These are phyloP conservation scores for Millerozyma acaciae DNA, from an alignment of 805 yeast species.

Conservation along the genomic window DNA sequence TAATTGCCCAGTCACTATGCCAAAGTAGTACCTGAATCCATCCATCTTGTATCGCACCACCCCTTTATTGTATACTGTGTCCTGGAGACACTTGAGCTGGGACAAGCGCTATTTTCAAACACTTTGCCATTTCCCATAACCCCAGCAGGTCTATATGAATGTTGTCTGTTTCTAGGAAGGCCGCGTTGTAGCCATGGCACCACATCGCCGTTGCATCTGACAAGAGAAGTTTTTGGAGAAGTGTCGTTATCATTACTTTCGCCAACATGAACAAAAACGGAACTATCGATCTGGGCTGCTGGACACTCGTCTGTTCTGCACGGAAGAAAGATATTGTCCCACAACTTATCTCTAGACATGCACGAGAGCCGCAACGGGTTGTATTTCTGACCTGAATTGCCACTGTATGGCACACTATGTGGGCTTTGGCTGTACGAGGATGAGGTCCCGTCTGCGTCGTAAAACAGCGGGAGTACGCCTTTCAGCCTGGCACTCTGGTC, in stretches of 20 bases:
- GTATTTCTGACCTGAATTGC: constrained; percentile 8
- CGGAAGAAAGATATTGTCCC: constrained; percentile 50
- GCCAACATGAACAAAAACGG: constrained; percentile 22
- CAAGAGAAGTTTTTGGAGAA: constrained; percentile 3
- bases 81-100: constrained; percentile 35
- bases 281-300: constrained; percentile 13
- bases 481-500: constrained; percentile 41
- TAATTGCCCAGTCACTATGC: too few species aligned
- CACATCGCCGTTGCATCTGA: constrained; percentile 5
- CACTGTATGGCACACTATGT: neutral
- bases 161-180: constrained; percentile 1
- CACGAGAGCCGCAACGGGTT: constrained; percentile 34
- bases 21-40: too few species aligned
- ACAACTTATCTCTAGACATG: constrained; percentile 46
- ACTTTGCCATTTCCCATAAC: constrained; percentile 15
- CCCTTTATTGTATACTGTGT: constrained; percentile 49
- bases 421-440: constrained; percentile 7
- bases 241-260: constrained; percentile 7
- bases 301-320: constrained; percentile 45
- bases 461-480: constrained; percentile 22
- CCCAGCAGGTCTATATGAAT: constrained; percentile 33
- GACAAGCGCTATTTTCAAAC: constrained; percentile 28
- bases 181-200: constrained; percentile 3
- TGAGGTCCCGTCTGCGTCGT: constrained; percentile 11
- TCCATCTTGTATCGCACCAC: constrained; percentile 48